Evolutionary conservation across 2,329 filamentous ascomycete genomes (phyloP), one percentile per base, ranked within the genome.

Genomic region (Fusarium albosuccineum): DNA sequence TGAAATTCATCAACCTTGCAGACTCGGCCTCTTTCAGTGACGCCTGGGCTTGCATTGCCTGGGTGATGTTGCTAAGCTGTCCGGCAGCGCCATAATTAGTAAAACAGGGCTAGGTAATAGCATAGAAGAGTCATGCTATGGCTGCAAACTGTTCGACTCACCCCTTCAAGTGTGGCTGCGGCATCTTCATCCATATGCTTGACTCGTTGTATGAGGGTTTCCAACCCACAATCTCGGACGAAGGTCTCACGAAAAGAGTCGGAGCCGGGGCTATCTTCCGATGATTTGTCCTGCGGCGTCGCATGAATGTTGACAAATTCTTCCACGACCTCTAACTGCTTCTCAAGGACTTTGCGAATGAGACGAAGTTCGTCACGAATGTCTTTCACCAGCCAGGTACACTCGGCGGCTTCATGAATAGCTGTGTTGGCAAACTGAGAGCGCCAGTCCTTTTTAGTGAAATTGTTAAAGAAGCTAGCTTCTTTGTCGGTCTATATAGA

Each of bases 1-100:
- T 49, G 7, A 49, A 49, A 17, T 49, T 49, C 45, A 49, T 49
- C 16, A 49, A 49, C n/a, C 45, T 16, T 7, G 45, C 45, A 3
- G 45, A 30, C 3, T 49, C 45, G 30, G 45, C 45, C n/a, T 49
- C 45, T 37, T 49, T 49, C 11, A 49, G 45, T 3, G 45, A 49
- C 36, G 45, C 45, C 11, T 49, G 45, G 13, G 45, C 45, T 36
- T 49, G 45, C 45, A 49, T 49, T 4, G 45, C 45, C 2, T 49
- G 45, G 9, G 34, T 49, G 13, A 49, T 49, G 30, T 49, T 49
- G 7, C 45, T 36, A 5, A 49, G 8, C 45, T 49, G 2, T 10
- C 30, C 30, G 29, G 29, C 29, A 9, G 7, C 17, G 7, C 1
- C 5, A 1, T 26, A 0, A 5, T 34, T 6, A 48, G 45, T 5